phyloP scores from a whole-genome alignment of 2,329 filamentous ascomycete species.

The Tolypocladium sp. region DNA sequence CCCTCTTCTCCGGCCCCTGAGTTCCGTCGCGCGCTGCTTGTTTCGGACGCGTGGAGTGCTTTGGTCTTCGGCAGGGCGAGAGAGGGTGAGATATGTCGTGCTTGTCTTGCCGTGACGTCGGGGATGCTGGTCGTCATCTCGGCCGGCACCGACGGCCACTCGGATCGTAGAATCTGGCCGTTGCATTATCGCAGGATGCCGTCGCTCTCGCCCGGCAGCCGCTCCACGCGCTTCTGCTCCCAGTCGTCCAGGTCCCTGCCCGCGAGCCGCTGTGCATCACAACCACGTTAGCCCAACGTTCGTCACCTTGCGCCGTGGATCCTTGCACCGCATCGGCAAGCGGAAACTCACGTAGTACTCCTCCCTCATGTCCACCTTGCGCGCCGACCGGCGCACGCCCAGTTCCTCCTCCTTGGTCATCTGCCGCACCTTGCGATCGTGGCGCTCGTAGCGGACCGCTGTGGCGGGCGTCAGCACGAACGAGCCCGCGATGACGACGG shows the following conservation, averaged over 20 bases:
- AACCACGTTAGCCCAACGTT: background rate
- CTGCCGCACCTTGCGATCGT: slow-evolving; percentile 83
- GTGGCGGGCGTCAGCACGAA: slow-evolving; percentile 94
- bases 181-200: slow-evolving; percentile 50
- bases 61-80: background rate
- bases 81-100: background rate
- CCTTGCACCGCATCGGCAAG: background rate
- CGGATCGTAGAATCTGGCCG: background rate
- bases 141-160: background rate
- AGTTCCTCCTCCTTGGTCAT: slow-evolving; percentile 80
- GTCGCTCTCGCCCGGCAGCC: slow-evolving; percentile 83
- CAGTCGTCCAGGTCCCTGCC: slow-evolving; percentile 90
- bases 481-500: slow-evolving; percentile 81
- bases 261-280: slow-evolving; percentile 27
- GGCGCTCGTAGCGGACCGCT: slow-evolving; percentile 84
- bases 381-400: slow-evolving; percentile 61
- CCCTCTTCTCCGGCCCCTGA: background rate
- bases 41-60: background rate
- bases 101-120: slow-evolving; percentile 2
- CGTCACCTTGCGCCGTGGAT: background rate
- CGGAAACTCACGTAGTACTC: slow-evolving; percentile 68
- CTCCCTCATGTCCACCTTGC: slow-evolving; percentile 71
- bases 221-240: slow-evolving; percentile 92
- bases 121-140: slow-evolving; percentile 3
- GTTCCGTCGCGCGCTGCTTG: background rate